A percentile compares a stretch with the other conserved stretches of the same genome.
Evolutionary conservation across 495 filamentous ascomycete species (phyloP).

Genomic region (Lasiosphaeriaceae sp.): DNA sequence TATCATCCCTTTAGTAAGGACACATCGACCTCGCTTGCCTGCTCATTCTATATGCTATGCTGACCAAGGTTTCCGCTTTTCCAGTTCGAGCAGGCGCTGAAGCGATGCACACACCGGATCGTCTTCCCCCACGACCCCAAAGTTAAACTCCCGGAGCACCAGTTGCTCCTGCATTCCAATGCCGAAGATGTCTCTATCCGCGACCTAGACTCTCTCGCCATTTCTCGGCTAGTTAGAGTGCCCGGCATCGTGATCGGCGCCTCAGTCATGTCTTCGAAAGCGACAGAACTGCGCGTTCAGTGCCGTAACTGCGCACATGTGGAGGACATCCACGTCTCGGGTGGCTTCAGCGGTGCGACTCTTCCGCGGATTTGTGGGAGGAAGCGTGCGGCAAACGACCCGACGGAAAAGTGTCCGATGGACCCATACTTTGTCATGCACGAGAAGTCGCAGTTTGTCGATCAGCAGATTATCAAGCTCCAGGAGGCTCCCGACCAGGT

Average conservation of each 20-base stretch:
- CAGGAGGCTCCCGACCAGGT: slow-evolving; percentile 99
- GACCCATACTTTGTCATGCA: slow-evolving; percentile 96
- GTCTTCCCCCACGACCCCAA: slow-evolving; percentile 71
- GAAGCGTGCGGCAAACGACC: slow-evolving; percentile 52
- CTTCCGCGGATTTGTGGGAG: slow-evolving; percentile 76
- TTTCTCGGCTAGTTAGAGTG: slow-evolving; percentile 91
- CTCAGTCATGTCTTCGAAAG: slow-evolving; percentile 93
- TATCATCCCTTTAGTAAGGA: slow-evolving; percentile 82
- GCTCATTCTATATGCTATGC: not conserved
- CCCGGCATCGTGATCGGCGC: slow-evolving; percentile 98
- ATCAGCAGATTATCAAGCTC: slow-evolving; percentile 96
- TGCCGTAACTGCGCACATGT: slow-evolving; percentile 81
- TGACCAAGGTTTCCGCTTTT: not conserved
- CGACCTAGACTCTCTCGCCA: slow-evolving; percentile 85
- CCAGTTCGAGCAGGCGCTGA: slow-evolving; percentile 87
- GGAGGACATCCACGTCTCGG: slow-evolving; percentile 66
- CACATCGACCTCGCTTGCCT: slow-evolving; percentile 4
- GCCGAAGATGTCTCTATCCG: slow-evolving; percentile 90
- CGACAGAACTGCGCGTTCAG: slow-evolving; percentile 79
- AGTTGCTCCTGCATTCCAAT: slow-evolving; percentile 90
- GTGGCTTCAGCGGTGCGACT: slow-evolving; percentile 81
- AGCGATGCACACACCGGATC: slow-evolving; percentile 86
- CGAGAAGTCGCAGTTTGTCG: slow-evolving; percentile 92
- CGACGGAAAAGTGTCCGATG: slow-evolving; percentile 70
- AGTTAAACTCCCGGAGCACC: slow-evolving; percentile 77